Evolutionary conservation across 2,329 filamentous ascomycete species (phyloP).

Genomic region (Ustulina deusta): DNA sequence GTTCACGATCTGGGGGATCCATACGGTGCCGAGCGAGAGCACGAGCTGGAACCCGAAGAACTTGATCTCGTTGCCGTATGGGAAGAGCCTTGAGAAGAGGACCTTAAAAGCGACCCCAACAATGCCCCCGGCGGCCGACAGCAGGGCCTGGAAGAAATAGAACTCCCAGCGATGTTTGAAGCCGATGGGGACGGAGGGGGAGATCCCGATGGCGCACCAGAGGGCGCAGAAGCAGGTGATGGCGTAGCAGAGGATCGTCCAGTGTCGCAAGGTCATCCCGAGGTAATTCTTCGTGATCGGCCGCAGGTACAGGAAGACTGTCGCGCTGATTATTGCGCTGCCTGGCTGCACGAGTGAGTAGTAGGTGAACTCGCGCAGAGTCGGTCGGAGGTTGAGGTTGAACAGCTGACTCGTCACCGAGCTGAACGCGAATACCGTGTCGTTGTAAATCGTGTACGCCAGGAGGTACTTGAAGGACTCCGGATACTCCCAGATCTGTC

Average conservation of each 20-base stretch:
- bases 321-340: constrained; percentile 8
- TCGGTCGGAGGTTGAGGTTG: constrained; percentile 28
- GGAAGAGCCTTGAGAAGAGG: constrained; percentile 26
- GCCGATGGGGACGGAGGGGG: constrained; percentile 13
- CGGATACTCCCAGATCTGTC: constrained; percentile 24
- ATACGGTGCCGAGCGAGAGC: constrained; percentile 23
- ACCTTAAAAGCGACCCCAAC: constrained; percentile 19
- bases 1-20: constrained; percentile 31
- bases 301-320: constrained; percentile 15
- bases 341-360: constrained; percentile 28
- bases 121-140: constrained; percentile 12
- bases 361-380: constrained; percentile 28
- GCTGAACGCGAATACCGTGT: constrained; percentile 23
- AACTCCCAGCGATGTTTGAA: constrained; percentile 30
- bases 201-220: constrained; percentile 25
- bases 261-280: constrained; percentile 22
- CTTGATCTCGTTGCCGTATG: constrained; percentile 19
- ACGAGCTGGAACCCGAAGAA: constrained; percentile 29
- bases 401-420: constrained; percentile 24
- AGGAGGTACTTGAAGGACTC: constrained; percentile 27
- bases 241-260: constrained; percentile 20
- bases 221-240: constrained; percentile 23
- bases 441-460: constrained; percentile 24
- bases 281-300: neutral
- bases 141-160: constrained; percentile 29